Conservation (phyloP, 352 stramenopile genomes). For the Pythium oligandrum region DNA sequence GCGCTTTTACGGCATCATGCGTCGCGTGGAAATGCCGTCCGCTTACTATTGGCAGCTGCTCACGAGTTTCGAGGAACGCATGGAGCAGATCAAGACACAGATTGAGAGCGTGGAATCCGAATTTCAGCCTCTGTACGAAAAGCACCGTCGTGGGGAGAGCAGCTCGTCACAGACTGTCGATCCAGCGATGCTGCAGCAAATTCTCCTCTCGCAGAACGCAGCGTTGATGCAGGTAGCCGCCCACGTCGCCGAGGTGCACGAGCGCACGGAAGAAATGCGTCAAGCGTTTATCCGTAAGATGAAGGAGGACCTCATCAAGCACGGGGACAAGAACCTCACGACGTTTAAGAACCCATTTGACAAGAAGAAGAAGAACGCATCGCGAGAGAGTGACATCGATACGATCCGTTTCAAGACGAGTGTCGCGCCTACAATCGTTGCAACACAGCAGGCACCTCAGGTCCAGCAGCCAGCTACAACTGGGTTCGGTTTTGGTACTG, state of each 20-base stretch:
- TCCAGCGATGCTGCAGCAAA: conserved; percentile 59
- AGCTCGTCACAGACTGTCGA: conserved; percentile 2
- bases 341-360: conserved; percentile 73
- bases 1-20: conserved; percentile 58
- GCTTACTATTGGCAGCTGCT: conserved; percentile 79
- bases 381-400: conserved; percentile 53
- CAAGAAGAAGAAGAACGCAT: conserved; percentile 64
- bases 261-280: conserved; percentile 68
- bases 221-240: conserved; percentile 72
- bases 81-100: conserved; percentile 66
- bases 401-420: conserved; percentile 76
- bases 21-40: conserved; percentile 73
- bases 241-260: conserved; percentile 70
- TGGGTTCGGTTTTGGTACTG: no score
- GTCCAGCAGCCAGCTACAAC: no score
- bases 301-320: conserved; percentile 48
- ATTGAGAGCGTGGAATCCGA: conserved; percentile 71
- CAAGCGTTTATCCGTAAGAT: conserved; percentile 65
- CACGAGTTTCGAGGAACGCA: conserved; percentile 64
- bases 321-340: conserved; percentile 52
- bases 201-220: conserved; percentile 71
- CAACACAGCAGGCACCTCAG: conserved; percentile 2
- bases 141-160: conserved; percentile 11
- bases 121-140: conserved; percentile 48
- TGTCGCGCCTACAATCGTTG: conserved; percentile 63